phyloP scores from a whole-genome alignment of 2,329 filamentous ascomycete genomes.

The Clarireedia sp. region DNA sequence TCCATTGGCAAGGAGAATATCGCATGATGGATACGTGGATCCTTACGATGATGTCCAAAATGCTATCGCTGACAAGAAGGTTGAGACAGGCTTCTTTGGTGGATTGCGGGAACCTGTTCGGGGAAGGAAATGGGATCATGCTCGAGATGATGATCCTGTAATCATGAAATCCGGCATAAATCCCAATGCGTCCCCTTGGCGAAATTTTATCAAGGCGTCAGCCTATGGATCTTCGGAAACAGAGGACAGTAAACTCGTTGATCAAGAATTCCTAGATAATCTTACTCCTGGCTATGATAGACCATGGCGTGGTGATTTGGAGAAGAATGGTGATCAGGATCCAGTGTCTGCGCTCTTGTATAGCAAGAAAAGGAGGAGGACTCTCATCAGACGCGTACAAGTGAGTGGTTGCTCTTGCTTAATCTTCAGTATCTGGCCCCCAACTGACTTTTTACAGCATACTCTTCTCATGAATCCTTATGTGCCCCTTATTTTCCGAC shows the following conservation, averaged over 20 bases:
- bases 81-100: slow-evolving; percentile 27
- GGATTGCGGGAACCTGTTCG: slow-evolving; percentile 27
- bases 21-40: slow-evolving; percentile 29
- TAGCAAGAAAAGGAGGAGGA: slow-evolving; percentile 23
- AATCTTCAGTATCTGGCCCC: too few relatives aligned
- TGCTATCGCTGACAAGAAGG: slow-evolving; percentile 18
- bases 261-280: slow-evolving; percentile 22
- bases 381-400: slow-evolving; percentile 22
- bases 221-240: slow-evolving; percentile 24
- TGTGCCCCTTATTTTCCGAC: slow-evolving; percentile 74
- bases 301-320: slow-evolving; percentile 29
- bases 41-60: slow-evolving; percentile 18
- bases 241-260: slow-evolving; percentile 25
- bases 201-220: slow-evolving; percentile 26
- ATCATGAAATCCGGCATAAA: slow-evolving; percentile 23
- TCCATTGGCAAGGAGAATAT: slow-evolving; percentile 19
- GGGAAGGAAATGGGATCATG: slow-evolving; percentile 31
- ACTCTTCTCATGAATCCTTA: slow-evolving; percentile 44
- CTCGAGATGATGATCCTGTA: slow-evolving; percentile 28
- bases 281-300: slow-evolving; percentile 29
- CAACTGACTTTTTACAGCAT: slow-evolving; percentile 17
- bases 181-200: slow-evolving; percentile 24
- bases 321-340: slow-evolving; percentile 22
- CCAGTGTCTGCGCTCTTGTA: slow-evolving; percentile 23
- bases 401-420: slow-evolving; percentile 12